Base-by-base conservation (phyloP, 2,329 filamentous ascomycete species). In the Microcyclosporella mali region DNA sequence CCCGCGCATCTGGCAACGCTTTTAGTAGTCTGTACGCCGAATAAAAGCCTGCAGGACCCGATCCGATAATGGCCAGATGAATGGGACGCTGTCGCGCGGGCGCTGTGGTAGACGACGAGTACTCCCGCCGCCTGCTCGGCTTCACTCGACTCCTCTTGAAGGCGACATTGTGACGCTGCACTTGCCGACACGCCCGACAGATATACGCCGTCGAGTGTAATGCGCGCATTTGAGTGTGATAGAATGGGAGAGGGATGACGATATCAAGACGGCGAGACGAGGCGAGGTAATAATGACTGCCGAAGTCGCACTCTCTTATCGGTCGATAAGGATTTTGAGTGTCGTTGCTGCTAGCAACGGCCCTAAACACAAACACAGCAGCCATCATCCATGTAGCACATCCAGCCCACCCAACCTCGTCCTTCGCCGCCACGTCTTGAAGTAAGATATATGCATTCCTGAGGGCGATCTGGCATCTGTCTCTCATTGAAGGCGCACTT, bases 21-120 rank as follows among this genome's bases (percentile, higher is more conserved):
- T 78, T 77, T 74, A 97, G 82, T 42, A 95, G 75, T 45, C 88
- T 79, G 58, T 92, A 87, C 1, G 92, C 84, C 1, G 90, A 86
- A 63, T 98, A 98, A 71, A 97, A 98, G 2, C 92, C 92, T 10
- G 92, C 92, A 1, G 92, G 92, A 1, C 92, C 92, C 19, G 92
- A 95, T 39, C 53, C 92, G 55, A 97, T 79, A 50, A 97, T 78
- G 46, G 90, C 92, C 65, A 97, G 74, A 37, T 87, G 84, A 57
- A 90, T 80, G 2, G 57, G 55, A 8, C 52, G 53, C 19, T 48
- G 78, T 36, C 73, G 56, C 31, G 49, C 45, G 31, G 41, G 40
- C 28, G 47, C 49, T 11, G 53, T 56, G 46, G 53, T 60, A n/a
- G n/a, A n/a, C n/a, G n/a, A n/a, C n/a, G n/a, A n/a, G 50, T 58